These are phyloP conservation scores for Mangifera indica DNA, from an alignment of 345 rosid species.

Conservation along the genomic window DNA sequence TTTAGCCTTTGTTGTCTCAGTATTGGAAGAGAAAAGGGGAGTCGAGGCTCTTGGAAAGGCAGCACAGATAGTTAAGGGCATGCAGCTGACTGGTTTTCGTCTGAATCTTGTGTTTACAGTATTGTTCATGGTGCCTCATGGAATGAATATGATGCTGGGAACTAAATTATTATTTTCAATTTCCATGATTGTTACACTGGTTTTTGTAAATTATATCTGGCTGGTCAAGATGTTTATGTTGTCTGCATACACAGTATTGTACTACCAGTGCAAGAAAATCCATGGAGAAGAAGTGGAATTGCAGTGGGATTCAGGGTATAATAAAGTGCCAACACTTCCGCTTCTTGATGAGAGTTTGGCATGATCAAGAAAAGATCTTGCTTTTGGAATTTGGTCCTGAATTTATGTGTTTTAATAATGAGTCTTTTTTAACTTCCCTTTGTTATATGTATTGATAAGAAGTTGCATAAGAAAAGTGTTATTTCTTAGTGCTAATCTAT, in stretches of 20 bases:
- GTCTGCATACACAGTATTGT: constrained; percentile 45
- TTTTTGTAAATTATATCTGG: constrained; percentile 21
- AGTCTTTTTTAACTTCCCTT: not conserved
- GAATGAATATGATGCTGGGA: constrained; percentile 8
- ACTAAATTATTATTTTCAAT: not conserved
- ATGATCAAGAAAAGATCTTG: constrained; percentile 2
- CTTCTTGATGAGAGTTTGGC: constrained; percentile 17
- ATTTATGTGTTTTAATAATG: not conserved
- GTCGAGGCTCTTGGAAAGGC: constrained; percentile 63
- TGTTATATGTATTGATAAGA: too few relatives aligned
- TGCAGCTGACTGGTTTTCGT: constrained; percentile 42
- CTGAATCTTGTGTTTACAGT: constrained; percentile 37
- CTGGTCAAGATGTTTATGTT: constrained; percentile 35
- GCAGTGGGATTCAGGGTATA: constrained; percentile 32
- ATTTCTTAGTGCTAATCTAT: too few relatives aligned
- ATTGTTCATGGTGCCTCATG: constrained; percentile 5
- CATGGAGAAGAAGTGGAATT: constrained; percentile 52
- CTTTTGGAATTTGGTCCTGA: not conserved
- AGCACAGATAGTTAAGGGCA: constrained; percentile 46
- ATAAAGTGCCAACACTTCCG: constrained; percentile 34
- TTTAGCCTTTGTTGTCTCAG: constrained; percentile 52
- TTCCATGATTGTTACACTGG: constrained; percentile 24
- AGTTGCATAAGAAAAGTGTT: too few relatives aligned
- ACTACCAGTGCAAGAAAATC: constrained; percentile 42
- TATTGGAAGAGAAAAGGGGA: constrained; percentile 51